Evolutionary conservation across 768 basidiomycete genomes (phyloP).

Genomic region (Boletus edulis): DNA sequence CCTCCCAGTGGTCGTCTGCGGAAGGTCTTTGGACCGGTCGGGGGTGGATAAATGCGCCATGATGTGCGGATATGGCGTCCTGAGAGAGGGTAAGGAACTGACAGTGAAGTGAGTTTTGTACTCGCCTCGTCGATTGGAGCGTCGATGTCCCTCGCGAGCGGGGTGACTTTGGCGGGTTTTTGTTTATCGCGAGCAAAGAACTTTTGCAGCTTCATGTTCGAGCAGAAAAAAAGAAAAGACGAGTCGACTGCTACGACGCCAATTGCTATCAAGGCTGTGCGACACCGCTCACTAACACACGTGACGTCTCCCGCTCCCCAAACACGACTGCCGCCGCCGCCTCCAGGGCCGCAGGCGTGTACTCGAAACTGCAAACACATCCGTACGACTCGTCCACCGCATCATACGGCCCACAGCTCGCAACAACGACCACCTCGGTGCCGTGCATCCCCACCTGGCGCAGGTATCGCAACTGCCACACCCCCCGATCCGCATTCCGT

Average conservation of each 20-base stretch:
- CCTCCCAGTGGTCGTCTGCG: constrained; percentile 49
- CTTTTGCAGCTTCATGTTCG: constrained; percentile 52
- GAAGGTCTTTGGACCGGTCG: constrained; percentile 21
- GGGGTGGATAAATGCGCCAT: constrained; percentile 7
- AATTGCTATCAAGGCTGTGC: constrained; percentile 17
- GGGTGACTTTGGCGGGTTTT: constrained; percentile 35
- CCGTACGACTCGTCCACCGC: constrained; percentile 27
- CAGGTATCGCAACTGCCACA: constrained; percentile 52
- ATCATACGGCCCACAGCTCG: constrained; percentile 66
- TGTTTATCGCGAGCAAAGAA: constrained; percentile 53
- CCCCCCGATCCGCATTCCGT: constrained; percentile 50
- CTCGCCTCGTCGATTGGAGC: constrained; percentile 31
- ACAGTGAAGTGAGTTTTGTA: background rate
- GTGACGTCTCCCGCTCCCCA: constrained; percentile 28
- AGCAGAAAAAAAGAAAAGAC: too few species aligned
- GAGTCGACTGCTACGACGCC: too few species aligned
- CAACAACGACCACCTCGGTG: constrained; percentile 44
- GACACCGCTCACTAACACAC: constrained; percentile 15
- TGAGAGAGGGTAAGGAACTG: background rate
- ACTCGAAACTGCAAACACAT: constrained; percentile 58
- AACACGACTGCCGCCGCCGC: constrained; percentile 44
- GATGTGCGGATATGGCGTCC: constrained; percentile 28
- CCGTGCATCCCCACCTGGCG: constrained; percentile 22
- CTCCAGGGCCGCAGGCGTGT: constrained; percentile 49
- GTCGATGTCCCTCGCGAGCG: constrained; percentile 22